phyloP scores from a whole-genome alignment of 106 monocot genomes.

The Chionographis japonica region DNA sequence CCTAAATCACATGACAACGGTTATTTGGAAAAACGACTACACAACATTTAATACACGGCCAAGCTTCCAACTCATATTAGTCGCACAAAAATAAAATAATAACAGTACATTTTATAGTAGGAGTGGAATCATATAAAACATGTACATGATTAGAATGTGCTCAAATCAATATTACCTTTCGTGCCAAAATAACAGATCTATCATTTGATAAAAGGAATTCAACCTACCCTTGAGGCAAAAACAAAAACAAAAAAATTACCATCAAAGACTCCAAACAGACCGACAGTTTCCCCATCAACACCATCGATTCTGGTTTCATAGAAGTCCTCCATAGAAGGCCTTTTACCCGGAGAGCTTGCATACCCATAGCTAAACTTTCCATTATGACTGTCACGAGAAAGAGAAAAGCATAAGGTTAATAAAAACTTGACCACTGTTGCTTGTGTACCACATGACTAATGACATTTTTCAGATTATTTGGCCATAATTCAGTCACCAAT shows the following conservation, averaged over 20 bases:
- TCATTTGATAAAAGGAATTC: no score
- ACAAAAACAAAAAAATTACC: slow-evolving; percentile 4
- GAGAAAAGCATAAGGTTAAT: background rate
- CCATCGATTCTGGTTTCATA: slow-evolving; percentile 32
- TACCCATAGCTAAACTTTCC: slow-evolving; percentile 36
- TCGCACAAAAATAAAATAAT: no score
- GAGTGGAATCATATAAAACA: no score
- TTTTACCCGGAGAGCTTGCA: slow-evolving; percentile 29
- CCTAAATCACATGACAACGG: background rate
- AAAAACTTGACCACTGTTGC: background rate
- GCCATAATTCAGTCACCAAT: background rate
- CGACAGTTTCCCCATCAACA: slow-evolving; percentile 24
- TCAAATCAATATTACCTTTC: no score
- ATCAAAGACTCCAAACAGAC: slow-evolving; percentile 35
- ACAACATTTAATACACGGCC: no score
- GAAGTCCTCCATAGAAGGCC: slow-evolving; percentile 33
- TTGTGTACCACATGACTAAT: background rate
- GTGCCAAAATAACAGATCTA: no score
- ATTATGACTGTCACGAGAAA: slow-evolving; percentile 15
- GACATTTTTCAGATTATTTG: background rate
- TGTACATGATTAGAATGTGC: no score
- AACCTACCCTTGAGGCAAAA: no score
- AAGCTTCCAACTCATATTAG: no score
- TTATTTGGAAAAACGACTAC: no score
- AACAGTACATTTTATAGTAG: no score